phyloP scores from a whole-genome alignment of 1,284 basidiomycete genomes.

The Cutaneotrichosporon arboriforme region DNA sequence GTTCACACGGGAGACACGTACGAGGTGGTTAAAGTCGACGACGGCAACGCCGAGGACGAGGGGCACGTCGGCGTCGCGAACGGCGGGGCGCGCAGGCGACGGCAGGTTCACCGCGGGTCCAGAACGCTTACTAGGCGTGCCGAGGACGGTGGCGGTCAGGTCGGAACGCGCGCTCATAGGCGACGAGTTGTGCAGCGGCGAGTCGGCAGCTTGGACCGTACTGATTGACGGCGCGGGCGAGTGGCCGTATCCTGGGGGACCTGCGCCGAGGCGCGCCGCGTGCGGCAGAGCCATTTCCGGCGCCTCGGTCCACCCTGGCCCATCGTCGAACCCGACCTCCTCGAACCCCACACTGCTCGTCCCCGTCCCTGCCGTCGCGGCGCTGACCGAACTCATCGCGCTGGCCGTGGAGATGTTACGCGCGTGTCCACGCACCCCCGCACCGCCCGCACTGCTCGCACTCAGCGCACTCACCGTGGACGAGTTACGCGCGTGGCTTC shows the following conservation, averaged over 20 bases:
- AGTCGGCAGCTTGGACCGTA: neutral
- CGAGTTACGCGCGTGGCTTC: too few species aligned
- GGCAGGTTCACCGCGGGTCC: neutral
- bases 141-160: neutral
- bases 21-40: conserved; percentile 85
- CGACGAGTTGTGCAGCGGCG: neutral
- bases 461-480: too few species aligned
- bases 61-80: conserved; percentile 13
- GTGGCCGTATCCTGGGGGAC: neutral
- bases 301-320: conserved; percentile 14
- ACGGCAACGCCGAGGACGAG: conserved; percentile 70
- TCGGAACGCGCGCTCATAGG: conserved; percentile 1
- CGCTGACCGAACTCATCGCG: neutral
- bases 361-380: neutral
- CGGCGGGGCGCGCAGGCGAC: neutral
- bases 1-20: conserved; percentile 43
- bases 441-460: neutral
- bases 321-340: conserved; percentile 20
- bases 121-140: neutral
- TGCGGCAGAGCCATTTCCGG: conserved; percentile 4
- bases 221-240: neutral
- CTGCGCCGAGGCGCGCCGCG: neutral
- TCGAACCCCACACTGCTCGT: conserved; percentile 9
- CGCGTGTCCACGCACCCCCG: neutral
- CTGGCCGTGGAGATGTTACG: conserved; percentile 1